Base-by-base conservation (phyloP, 805 yeast genomes). In the Spathaspora boniae region DNA sequence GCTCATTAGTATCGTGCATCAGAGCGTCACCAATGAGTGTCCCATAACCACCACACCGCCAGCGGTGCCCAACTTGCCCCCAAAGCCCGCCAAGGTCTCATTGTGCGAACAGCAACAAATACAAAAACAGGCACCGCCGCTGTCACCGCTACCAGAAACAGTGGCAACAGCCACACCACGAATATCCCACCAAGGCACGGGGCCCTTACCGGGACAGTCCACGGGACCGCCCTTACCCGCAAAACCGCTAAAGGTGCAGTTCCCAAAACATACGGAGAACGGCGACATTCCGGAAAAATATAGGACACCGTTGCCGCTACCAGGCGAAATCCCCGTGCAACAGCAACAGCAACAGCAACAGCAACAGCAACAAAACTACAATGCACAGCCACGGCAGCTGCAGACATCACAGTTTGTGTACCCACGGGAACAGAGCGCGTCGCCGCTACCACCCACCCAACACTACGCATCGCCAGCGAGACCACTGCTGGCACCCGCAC, bases 21-120 rank as follows among this genome's bases (percentile, higher is more conserved):
- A 47, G 5, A 51, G 59, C 21, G 68, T 78, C 50, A 45, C 60
- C 16, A 48, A 51, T 29, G 68, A 70, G 31, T 62, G 70, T 2
- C 80, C 82, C 1, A 70, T 76, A 3, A 62, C 58, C 38, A 56
- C 65, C 1, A 55, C 50, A 31, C 62, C 65, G 17, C 44, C 41
- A 18, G 37, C 29, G 20, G 18, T 16, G 5, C 56, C 56, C 3
- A 38, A 40, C 11, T 37, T 53, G 19, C 62, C 61, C 3, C 56
- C 54, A 6, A 54, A 48, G 35, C 52, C 58, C 5, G 31, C 45
- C 3, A 41, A 40, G 25, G 18, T 29, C 3, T 40, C 36, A 14
- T 12, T 35, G 12, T 9, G 20, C 15, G 11, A 22, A 22, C 11
- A 22, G 11, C 25, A 22, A 22, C 25, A 9, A 15, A 26, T 26